Evolutionary conservation across 371 early-diverging fungal genomes (phyloP).

Genomic region (Nematocida minor): DNA sequence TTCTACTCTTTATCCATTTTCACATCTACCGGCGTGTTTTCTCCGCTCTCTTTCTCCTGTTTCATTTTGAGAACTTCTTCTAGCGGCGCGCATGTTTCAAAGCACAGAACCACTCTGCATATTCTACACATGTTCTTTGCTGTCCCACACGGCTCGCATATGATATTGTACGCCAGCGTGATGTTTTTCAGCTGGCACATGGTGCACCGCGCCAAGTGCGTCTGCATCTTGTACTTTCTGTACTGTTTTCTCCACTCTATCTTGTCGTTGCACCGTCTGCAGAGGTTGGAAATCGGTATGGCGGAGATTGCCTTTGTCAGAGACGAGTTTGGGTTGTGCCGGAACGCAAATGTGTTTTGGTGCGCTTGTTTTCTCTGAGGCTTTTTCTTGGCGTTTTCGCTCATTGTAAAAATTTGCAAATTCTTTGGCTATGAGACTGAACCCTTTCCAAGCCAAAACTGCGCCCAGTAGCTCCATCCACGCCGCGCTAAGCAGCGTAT

Average conservation of each 20-base stretch:
- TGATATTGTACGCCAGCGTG: conserved; percentile 38
- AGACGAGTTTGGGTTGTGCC: conserved; percentile 31
- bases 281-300: conserved; percentile 22
- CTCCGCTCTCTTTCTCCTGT: not conserved
- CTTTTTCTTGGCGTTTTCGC: conserved; percentile 1
- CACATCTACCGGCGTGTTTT: not conserved
- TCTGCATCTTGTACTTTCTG: conserved; percentile 48
- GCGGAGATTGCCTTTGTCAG: conserved; percentile 39
- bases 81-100: conserved; percentile 30
- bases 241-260: conserved; percentile 46
- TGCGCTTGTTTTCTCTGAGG: conserved; percentile 41
- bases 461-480: not conserved
- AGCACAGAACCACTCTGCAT: conserved; percentile 14
- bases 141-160: conserved; percentile 40
- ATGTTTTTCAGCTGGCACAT: conserved; percentile 37
- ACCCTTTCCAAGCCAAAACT: conserved; percentile 17
- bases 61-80: not conserved
- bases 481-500: not conserved
- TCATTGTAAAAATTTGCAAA: conserved; percentile 23
- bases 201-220: conserved; percentile 27
- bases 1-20: not conserved
- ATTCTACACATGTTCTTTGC: conserved; percentile 26
- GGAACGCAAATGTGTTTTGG: conserved; percentile 38
- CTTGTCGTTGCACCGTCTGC: conserved; percentile 42
- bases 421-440: conserved; percentile 7